Conservation (phyloP, 352 stramenopile species). For the Detonula confervacea region DNA sequence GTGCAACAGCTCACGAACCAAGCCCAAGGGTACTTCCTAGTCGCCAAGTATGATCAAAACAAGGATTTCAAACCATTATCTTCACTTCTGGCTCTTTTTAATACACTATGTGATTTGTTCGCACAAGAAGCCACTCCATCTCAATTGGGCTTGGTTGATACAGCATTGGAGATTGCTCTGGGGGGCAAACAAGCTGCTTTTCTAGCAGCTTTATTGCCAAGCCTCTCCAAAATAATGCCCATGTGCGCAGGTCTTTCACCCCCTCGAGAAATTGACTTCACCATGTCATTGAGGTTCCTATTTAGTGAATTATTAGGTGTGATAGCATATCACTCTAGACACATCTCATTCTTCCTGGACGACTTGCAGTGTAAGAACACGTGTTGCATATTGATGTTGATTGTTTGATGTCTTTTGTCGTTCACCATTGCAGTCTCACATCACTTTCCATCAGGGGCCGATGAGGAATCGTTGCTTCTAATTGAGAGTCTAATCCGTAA, state of each 20-base stretch:
- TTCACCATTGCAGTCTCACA: background rate
- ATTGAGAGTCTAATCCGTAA: constrained; percentile 28
- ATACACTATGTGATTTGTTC: constrained; percentile 26
- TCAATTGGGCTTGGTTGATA: constrained; percentile 17
- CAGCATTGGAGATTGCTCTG: constrained; percentile 17
- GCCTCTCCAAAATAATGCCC: constrained; percentile 25
- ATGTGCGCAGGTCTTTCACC: no score
- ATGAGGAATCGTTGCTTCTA: constrained; percentile 27
- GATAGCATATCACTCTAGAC: background rate
- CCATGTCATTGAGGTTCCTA: constrained; percentile 11
- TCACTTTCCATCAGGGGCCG: constrained; percentile 7
- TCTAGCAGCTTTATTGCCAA: constrained; percentile 16
- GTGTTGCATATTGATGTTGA: no score
- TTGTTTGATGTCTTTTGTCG: background rate
- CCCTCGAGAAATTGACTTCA: background rate
- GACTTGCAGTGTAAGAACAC: constrained; percentile 26
- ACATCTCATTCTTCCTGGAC: constrained; percentile 41
- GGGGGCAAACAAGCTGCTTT: constrained; percentile 18
- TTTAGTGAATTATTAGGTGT: constrained; percentile 23
- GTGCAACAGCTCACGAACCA: constrained; percentile 7
- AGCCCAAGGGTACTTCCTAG: constrained; percentile 18
- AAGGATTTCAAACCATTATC: constrained; percentile 20
- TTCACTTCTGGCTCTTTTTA: constrained; percentile 18
- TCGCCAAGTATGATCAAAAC: constrained; percentile 39
- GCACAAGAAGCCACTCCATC: constrained; percentile 2